phyloP scores from a whole-genome alignment of 768 basidiomycete genomes.

The Russula griseocarnosa region DNA sequence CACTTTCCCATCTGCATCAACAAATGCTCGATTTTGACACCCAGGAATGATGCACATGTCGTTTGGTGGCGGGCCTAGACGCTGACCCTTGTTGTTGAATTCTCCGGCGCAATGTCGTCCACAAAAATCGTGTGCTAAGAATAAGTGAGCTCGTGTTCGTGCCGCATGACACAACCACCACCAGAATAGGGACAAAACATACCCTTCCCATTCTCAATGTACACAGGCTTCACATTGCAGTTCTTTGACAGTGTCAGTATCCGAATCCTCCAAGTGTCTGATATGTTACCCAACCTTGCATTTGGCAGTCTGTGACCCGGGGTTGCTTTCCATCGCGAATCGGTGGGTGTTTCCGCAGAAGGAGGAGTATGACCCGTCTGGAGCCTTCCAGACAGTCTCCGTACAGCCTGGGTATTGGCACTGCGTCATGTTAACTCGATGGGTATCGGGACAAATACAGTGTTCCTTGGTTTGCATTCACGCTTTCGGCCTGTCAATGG shows the following conservation, averaged over 20 bases:
- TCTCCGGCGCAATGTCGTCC: conserved; percentile 27
- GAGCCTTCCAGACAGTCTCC: conserved; percentile 27
- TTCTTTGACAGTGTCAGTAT: conserved; percentile 16
- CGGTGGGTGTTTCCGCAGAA: conserved; percentile 28
- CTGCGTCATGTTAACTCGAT: conserved; percentile 13
- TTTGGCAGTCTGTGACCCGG: not conserved
- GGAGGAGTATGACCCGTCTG: conserved; percentile 30
- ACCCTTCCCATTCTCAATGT: conserved; percentile 29
- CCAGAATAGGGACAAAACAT: not conserved
- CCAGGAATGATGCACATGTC: conserved; percentile 19
- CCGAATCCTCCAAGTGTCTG: no score
- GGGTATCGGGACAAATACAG: conserved; percentile 20
- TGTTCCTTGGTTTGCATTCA: not conserved
- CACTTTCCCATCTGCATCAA: conserved; percentile 20
- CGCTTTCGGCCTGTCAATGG: no score
- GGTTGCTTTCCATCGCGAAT: conserved; percentile 22
- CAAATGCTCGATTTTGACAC: conserved; percentile 21
- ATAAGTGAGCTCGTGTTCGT: not conserved
- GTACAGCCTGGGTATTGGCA: conserved; percentile 27
- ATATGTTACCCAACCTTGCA: conserved; percentile 27
- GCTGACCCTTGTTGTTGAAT: conserved; percentile 5
- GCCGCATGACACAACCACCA: no score
- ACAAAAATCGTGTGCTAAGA: conserved; percentile 28
- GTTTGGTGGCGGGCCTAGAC: not conserved
- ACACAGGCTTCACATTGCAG: conserved; percentile 26